Percentiles rank a stretch among this genome's conserved stretches.
These are phyloP conservation scores for Candida xiaguanensis DNA, from an alignment of 805 yeast species.

Conservation along the genomic window DNA sequence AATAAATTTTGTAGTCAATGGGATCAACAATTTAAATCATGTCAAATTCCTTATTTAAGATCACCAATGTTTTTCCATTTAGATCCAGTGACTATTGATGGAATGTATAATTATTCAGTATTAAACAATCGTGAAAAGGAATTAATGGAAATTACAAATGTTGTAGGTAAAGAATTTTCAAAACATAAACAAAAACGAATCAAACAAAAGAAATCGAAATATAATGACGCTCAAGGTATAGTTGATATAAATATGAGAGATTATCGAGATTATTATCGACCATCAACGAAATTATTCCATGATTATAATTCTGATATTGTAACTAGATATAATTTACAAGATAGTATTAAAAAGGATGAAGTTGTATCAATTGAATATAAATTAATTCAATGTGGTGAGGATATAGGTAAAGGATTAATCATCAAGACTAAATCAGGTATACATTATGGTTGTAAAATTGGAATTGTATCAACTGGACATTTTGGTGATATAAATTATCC, in stretches of 20 bases:
- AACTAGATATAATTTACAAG: slow-evolving; percentile 26
- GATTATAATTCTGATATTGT: slow-evolving; percentile 37
- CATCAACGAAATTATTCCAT: slow-evolving; percentile 34
- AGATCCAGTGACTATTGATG: slow-evolving; percentile 43
- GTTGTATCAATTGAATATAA: slow-evolving; percentile 31
- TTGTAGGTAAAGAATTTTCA: slow-evolving; percentile 42
- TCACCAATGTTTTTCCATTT: slow-evolving; percentile 49
- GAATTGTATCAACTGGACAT: slow-evolving; percentile 36
- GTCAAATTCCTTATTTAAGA: slow-evolving; percentile 40
- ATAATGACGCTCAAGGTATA: slow-evolving; percentile 28
- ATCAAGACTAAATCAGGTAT: slow-evolving; percentile 28
- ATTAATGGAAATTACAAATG: slow-evolving; percentile 38
- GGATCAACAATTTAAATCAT: slow-evolving; percentile 39
- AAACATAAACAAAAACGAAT: slow-evolving; percentile 38
- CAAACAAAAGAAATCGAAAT: slow-evolving; percentile 12
- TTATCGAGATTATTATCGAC: slow-evolving; percentile 43
- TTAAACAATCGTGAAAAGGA: slow-evolving; percentile 27
- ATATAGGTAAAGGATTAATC: slow-evolving; percentile 28
- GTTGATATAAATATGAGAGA: slow-evolving; percentile 43
- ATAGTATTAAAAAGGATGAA: slow-evolving; percentile 27
- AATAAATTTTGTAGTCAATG: slow-evolving; percentile 39
- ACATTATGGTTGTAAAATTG: slow-evolving; percentile 28
- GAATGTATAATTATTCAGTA: slow-evolving; percentile 39
- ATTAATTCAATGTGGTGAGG: slow-evolving; percentile 17
- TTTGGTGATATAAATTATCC: slow-evolving; percentile 33